These are phyloP conservation scores for Rhizopus arrhizus DNA, from an alignment of 371 early-diverging fungal genomes.

Conservation along the genomic window DNA sequence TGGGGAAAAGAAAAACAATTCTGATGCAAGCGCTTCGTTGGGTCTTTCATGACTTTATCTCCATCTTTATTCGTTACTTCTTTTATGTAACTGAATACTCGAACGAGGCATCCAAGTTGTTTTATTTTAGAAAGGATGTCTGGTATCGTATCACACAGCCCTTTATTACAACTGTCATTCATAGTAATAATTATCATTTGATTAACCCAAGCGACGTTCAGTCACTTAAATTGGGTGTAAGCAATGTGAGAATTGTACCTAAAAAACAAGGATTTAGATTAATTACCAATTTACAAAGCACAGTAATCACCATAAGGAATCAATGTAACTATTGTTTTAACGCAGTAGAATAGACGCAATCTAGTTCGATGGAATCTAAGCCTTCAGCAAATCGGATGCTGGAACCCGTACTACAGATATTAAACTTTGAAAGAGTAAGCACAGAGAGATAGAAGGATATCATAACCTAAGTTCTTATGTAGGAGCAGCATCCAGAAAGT, in stretches of 20 bases:
- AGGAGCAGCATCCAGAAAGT: constrained; percentile 25
- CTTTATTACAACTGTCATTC: constrained; percentile 39
- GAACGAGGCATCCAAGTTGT: constrained; percentile 52
- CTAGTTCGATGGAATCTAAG: not conserved
- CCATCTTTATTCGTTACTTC: constrained; percentile 55
- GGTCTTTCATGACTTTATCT: constrained; percentile 63
- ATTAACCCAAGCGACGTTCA: not conserved
- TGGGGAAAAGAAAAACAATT: constrained; percentile 52
- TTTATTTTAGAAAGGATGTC: constrained; percentile 79
- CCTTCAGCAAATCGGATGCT: constrained; percentile 7
- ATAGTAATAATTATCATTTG: constrained; percentile 14
- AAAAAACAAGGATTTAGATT: constrained; percentile 17
- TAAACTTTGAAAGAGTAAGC: constrained; percentile 52
- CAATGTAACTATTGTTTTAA: constrained; percentile 19
- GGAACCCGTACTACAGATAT: constrained; percentile 25
- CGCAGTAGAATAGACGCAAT: not conserved
- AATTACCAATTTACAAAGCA: constrained; percentile 34
- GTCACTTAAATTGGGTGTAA: constrained; percentile 6
- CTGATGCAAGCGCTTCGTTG: constrained; percentile 65
- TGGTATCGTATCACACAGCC: constrained; percentile 63
- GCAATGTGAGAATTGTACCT: constrained; percentile 14
- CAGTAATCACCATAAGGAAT: constrained; percentile 14
- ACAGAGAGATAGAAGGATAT: not conserved
- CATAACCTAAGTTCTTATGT: not conserved
- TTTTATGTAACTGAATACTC: constrained; percentile 81